These are phyloP conservation scores for Podaxis sp. DNA, from an alignment of 768 basidiomycete species.

Conservation along the genomic window DNA sequence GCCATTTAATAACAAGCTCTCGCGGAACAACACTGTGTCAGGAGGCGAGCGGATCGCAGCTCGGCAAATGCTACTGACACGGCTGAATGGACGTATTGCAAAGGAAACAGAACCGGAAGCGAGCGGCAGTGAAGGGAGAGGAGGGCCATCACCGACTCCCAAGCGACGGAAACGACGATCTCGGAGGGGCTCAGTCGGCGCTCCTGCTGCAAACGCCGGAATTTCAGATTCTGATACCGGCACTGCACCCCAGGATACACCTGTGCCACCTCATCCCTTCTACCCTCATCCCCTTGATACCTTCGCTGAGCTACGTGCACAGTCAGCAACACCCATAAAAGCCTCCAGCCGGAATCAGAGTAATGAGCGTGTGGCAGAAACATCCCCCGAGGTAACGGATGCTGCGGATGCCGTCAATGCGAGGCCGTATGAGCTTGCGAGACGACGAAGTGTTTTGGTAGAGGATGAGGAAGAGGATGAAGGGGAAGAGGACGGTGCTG, in stretches of 20 bases:
- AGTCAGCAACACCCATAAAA: slow-evolving; percentile 43
- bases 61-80: slow-evolving; percentile 62
- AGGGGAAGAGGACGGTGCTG: slow-evolving; percentile 25
- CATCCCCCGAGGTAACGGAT: slow-evolving; percentile 18
- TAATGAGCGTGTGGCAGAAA: slow-evolving; percentile 25
- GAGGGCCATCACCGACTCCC: slow-evolving; percentile 43
- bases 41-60: slow-evolving; percentile 78
- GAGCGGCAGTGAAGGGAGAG: slow-evolving; percentile 57
- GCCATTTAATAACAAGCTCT: slow-evolving; percentile 39
- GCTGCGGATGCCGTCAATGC: slow-evolving; percentile 24
- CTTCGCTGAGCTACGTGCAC: slow-evolving; percentile 37
- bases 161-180: slow-evolving; percentile 61
- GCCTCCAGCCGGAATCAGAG: slow-evolving; percentile 30
- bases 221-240: slow-evolving; percentile 52
- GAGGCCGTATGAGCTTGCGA: slow-evolving; percentile 38
- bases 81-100: slow-evolving; percentile 54
- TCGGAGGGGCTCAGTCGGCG: slow-evolving; percentile 35
- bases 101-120: slow-evolving; percentile 65
- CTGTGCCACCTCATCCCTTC: slow-evolving; percentile 51
- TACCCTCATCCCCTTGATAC: slow-evolving; percentile 41
- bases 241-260: slow-evolving; percentile 58
- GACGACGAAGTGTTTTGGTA: slow-evolving; percentile 63
- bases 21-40: slow-evolving; percentile 78
- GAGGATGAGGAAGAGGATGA: slow-evolving; percentile 69
- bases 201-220: slow-evolving; percentile 41